Conservation (phyloP, 2,329 filamentous ascomycete species). For the Rasamsonia emersonii region DNA sequence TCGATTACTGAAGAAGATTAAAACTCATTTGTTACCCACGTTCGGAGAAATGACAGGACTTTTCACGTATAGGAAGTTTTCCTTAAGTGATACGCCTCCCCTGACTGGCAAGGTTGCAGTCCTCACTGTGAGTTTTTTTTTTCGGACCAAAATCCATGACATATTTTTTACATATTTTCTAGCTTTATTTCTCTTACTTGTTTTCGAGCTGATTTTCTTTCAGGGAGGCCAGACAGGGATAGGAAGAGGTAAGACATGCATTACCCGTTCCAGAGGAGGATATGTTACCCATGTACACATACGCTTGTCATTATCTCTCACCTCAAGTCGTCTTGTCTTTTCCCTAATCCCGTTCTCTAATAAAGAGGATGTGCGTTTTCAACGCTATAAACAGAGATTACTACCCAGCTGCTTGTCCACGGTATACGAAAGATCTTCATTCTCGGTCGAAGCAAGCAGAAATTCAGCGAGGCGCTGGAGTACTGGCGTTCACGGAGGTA, state of each 20-base stretch:
- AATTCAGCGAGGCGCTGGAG: constrained; percentile 15
- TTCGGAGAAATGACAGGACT: constrained; percentile 20
- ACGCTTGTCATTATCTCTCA: background rate
- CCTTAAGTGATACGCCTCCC: constrained; percentile 17
- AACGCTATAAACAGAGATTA: constrained; percentile 15
- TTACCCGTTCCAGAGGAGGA: background rate
- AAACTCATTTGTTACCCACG: too few relatives aligned
- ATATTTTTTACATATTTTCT: background rate
- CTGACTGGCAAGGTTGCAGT: constrained; percentile 21
- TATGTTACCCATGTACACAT: background rate
- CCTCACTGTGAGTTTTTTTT: constrained; percentile 21
- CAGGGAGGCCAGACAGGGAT: constrained; percentile 23
- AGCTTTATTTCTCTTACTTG: background rate
- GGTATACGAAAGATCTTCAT: constrained; percentile 20
- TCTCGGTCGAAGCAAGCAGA: constrained; percentile 17
- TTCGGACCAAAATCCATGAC: too few relatives aligned
- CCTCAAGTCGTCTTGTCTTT: background rate
- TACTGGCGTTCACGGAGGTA: constrained; percentile 15
- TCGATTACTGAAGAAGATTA: too few relatives aligned
- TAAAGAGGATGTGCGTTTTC: background rate
- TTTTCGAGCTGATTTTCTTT: background rate
- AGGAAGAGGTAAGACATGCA: constrained; percentile 14
- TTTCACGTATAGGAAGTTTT: constrained; percentile 20
- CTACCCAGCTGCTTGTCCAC: constrained; percentile 22
- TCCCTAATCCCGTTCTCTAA: background rate